Percentiles rank a stretch among this genome's conserved stretches.
These are phyloP conservation scores for Triticum aestivum DNA, from an alignment of 176 grass and related monocot genomes.

Conservation along the genomic window DNA sequence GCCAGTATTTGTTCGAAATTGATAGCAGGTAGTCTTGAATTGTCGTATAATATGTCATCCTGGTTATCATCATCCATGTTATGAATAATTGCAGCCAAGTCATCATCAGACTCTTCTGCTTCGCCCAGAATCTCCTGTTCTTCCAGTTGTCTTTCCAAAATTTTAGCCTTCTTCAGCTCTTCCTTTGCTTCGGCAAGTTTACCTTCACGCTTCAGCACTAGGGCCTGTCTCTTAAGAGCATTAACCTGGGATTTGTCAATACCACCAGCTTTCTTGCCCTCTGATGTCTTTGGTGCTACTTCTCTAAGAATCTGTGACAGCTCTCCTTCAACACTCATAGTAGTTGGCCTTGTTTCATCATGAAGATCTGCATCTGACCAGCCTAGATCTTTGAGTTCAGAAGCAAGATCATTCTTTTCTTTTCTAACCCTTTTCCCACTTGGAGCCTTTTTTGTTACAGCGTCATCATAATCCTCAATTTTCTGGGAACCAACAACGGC, in stretches of 20 bases:
- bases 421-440: conserved; percentile 56
- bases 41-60: conserved; percentile 50
- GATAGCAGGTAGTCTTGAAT: conserved; percentile 33
- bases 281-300: conserved; percentile 49
- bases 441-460: conserved; percentile 33
- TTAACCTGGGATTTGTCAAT: conserved; percentile 83
- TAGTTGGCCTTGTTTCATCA: conserved; percentile 54
- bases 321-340: conserved; percentile 76
- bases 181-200: conserved; percentile 92
- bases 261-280: conserved; percentile 50
- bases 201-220: conserved; percentile 80
- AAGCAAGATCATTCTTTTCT: conserved; percentile 72
- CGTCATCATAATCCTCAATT: conserved; percentile 38
- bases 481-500: conserved; percentile 15
- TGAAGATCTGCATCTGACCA: conserved; percentile 93
- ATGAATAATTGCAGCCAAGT: conserved; percentile 67
- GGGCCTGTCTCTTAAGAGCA: conserved; percentile 82
- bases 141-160: conserved; percentile 92
- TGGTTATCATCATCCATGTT: conserved; percentile 71
- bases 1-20: conserved; percentile 53
- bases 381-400: conserved; percentile 85
- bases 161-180: conserved; percentile 96
- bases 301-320: conserved; percentile 86
- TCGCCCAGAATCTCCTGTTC: conserved; percentile 89
- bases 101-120: conserved; percentile 85